Percentiles rank a stretch among this genome's conserved stretches.
phyloP scores from a whole-genome alignment of 2,329 filamentous ascomycete genomes.

The Grosmannia serpens region DNA sequence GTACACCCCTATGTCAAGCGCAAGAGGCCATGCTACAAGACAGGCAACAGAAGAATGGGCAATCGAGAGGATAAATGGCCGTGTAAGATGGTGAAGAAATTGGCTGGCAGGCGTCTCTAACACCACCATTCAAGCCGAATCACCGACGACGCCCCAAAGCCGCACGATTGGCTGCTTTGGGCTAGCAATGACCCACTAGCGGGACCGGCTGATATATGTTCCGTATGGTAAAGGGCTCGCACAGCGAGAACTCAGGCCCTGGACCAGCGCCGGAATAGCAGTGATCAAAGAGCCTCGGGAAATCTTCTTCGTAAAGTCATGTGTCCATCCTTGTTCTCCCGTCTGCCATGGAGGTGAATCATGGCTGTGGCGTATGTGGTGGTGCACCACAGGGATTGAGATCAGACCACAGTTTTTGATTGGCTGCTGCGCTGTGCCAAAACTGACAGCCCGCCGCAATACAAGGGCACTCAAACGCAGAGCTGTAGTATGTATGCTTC shows the following conservation, averaged over 20 bases:
- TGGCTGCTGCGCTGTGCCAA: not conserved
- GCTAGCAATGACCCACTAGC: not conserved
- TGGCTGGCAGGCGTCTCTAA: not conserved
- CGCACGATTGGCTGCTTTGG: not conserved
- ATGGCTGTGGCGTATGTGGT: not conserved
- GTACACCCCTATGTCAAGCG: not conserved
- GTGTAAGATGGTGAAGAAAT: not conserved
- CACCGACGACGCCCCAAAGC: not conserved
- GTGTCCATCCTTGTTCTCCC: not conserved
- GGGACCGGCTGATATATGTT: conserved; percentile 4
- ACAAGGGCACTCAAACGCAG: not conserved
- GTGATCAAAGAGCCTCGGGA: not conserved
- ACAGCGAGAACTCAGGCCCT: not conserved
- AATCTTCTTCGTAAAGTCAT: not conserved
- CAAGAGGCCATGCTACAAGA: not conserved
- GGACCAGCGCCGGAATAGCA: not conserved
- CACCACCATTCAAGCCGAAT: not conserved
- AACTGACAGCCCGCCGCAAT: not conserved
- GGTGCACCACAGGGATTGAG: not conserved
- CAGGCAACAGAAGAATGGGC: not conserved
- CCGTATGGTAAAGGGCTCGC: not conserved
- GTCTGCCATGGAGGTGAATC: not conserved
- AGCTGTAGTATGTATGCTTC: not conserved
- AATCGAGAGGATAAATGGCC: not conserved
- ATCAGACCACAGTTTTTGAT: not conserved